Evolutionary conservation across 345 rosid species (phyloP), one percentile per base, ranked within the genome.

Genomic region (Gossypium herbaceum): DNA sequence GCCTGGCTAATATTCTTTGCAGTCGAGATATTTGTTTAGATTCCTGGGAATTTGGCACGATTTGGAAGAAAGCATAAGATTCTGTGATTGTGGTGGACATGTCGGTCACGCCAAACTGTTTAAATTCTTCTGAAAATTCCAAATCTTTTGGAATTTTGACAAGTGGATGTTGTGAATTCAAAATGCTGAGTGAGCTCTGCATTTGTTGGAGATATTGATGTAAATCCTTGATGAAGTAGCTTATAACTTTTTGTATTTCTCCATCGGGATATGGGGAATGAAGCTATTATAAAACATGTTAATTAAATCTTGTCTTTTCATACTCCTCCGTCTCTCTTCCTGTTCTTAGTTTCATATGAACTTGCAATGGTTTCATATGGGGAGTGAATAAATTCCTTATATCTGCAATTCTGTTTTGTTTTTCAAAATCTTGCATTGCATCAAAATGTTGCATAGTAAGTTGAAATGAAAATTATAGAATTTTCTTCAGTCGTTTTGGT

Each of bases 61-160:
- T 81, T 24, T 58, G 57, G 62, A 50, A 50, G 39, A 7, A 15
- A 61, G 58, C 48, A 29, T 73, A 59, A 4, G 58, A 62, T 74
- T 75, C 29, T 56, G 55, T 34, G 58, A 43, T 54, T 73, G 44
- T 41, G 24, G 73, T 66, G 68, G 67, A 10, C 68, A 39, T 67
- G 19, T 20, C 47, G 60, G 19, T 71, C 3, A n/a, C 63, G 12
- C 27, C 58, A 19, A 41, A 15, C 19, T 54, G 55, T 54, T 45
- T 15, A 44, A 34, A 7, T 27, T 11, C 12, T 8, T 27, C 54
- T 16, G 57, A 78, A 62, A 54, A 75, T 65, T 69, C 81, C 83
- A n/a, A 41, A 50, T 66, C 70, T 44, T 59, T 58, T 52, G 72
- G 68, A 48, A 39, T 64, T 34, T 71, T 73, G 43, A 27, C 24